Percentiles rank a stretch among this genome's conserved stretches.
These are phyloP conservation scores for Tillandsia leiboldiana DNA, from an alignment of 176 grass and related monocot genomes.

Conservation along the genomic window DNA sequence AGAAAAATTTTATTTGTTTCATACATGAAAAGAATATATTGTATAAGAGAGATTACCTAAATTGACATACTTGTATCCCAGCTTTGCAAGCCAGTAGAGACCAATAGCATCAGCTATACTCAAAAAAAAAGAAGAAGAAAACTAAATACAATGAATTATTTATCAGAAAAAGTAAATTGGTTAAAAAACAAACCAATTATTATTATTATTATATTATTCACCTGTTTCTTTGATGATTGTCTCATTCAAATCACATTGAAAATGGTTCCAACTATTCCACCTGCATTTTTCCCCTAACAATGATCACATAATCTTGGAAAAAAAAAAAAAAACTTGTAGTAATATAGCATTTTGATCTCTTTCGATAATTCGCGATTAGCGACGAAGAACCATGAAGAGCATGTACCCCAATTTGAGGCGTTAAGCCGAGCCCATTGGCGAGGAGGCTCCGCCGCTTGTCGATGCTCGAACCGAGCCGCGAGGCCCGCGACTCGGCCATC, in stretches of 20 bases:
- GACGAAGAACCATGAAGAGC: conserved; percentile 6
- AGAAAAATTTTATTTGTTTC: background rate
- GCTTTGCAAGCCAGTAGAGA: conserved; percentile 37
- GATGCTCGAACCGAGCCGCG: background rate
- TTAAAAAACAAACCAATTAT: background rate
- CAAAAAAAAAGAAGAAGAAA: background rate
- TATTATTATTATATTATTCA: too few species aligned
- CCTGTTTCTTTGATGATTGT: conserved; percentile 37
- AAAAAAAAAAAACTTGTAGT: too few species aligned
- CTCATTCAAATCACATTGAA: conserved; percentile 46
- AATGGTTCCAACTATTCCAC: conserved; percentile 81
- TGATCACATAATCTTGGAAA: too few species aligned
- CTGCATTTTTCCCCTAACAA: conserved; percentile 8
- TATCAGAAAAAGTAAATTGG: too few species aligned
- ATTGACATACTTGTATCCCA: conserved; percentile 59
- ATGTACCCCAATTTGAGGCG: conserved; percentile 79
- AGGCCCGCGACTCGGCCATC: background rate
- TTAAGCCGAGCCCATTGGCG: conserved; percentile 49
- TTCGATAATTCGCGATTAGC: background rate
- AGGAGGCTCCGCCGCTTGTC: conserved; percentile 10
- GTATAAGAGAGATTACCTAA: conserved; percentile 24
- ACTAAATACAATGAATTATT: background rate
- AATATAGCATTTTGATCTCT: background rate
- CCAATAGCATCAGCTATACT: conserved; percentile 44
- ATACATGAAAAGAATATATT: background rate